Percentiles rank a stretch among this genome's conserved stretches.
phyloP scores from a whole-genome alignment of 305 asterid species.

The Solanum hybrid region DNA sequence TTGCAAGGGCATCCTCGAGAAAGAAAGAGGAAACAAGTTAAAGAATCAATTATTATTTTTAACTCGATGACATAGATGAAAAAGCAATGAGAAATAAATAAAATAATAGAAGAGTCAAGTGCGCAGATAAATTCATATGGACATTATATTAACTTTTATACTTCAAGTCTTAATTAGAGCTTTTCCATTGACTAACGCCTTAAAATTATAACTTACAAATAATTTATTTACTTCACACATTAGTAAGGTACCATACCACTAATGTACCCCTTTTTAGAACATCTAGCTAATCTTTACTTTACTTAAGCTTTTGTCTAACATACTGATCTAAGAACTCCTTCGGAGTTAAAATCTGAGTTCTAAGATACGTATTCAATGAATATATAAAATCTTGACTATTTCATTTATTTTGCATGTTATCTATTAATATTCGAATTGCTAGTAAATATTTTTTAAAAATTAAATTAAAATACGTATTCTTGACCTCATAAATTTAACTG shows the following conservation, averaged over 20 bases:
- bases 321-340: fast-evolving
- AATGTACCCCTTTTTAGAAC: not conserved
- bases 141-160: too few relatives aligned
- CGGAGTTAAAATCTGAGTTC: too few relatives aligned
- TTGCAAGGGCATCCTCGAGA: not conserved
- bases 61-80: not conserved
- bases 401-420: not conserved
- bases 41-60: not conserved
- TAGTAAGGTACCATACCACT: not conserved
- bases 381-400: not conserved
- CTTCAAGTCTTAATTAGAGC: not conserved
- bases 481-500: not conserved
- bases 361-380: not conserved
- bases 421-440: not conserved
- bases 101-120: not conserved
- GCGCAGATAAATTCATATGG: not conserved
- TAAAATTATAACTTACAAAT: not conserved
- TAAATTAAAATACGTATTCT: not conserved
- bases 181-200: not conserved
- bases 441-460: not conserved
- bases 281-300: not conserved
- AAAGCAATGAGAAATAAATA: not conserved
- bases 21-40: not conserved
- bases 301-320: too few relatives aligned
- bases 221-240: not conserved